Evolutionary conservation across 2,329 filamentous ascomycete genomes (phyloP).

Genomic region (Colletotrichum melonis): DNA sequence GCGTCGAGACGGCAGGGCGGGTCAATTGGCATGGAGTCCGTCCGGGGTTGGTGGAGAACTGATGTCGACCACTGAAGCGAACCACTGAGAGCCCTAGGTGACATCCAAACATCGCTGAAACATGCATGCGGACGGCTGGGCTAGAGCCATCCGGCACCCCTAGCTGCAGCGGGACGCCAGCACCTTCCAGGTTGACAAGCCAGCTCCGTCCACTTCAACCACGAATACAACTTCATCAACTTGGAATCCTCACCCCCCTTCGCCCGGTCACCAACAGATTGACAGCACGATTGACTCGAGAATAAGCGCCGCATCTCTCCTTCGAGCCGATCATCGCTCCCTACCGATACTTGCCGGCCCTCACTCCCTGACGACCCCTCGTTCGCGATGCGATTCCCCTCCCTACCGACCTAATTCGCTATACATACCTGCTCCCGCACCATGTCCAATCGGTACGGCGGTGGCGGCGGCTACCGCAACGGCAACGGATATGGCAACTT

Average conservation of each 20-base stretch:
- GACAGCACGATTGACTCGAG: neutral
- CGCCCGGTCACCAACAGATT: neutral
- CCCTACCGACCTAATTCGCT: slow-evolving; percentile 25
- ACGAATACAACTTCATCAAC: neutral
- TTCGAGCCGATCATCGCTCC: neutral
- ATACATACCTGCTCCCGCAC: slow-evolving; percentile 14
- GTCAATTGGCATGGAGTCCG: slow-evolving; percentile 4
- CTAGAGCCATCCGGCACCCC: slow-evolving; percentile 17
- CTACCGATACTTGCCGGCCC: neutral
- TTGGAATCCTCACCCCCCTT: neutral
- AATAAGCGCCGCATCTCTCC: neutral
- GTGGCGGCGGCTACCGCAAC: slow-evolving; percentile 53
- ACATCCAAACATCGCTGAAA: slow-evolving; percentile 34
- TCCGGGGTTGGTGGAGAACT: slow-evolving; percentile 25
- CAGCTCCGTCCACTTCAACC: neutral
- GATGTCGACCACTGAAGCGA: slow-evolving; percentile 11
- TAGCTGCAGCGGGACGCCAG: slow-evolving; percentile 20
- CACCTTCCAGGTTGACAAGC: neutral
- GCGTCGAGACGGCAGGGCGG: slow-evolving; percentile 1
- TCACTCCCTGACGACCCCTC: neutral
- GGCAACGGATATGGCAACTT: slow-evolving; percentile 48
- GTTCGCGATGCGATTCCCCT: slow-evolving; percentile 31
- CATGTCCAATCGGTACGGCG: slow-evolving; percentile 39
- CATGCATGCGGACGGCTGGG: slow-evolving; percentile 29
- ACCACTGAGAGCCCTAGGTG: slow-evolving; percentile 19